These are phyloP conservation scores for Helotiales sp. DNA, from an alignment of 2,329 filamentous ascomycete species.

Conservation along the genomic window DNA sequence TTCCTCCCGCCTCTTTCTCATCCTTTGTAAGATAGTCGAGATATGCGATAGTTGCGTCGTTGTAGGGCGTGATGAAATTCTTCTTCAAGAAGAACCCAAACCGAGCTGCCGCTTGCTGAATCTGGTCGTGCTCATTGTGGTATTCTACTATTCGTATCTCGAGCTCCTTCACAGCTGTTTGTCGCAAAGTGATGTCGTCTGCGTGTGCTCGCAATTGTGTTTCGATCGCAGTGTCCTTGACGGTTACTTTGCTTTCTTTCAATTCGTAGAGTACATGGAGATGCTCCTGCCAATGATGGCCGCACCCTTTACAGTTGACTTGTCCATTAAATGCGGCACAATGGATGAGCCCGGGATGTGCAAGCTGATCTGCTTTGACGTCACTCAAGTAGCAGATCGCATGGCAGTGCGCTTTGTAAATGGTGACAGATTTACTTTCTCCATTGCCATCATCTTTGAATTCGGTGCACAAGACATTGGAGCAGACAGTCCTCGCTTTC, in stretches of 20 bases:
- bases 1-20: conserved; percentile 34
- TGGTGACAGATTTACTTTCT: conserved; percentile 14
- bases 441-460: conserved; percentile 27
- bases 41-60: conserved; percentile 42
- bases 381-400: conserved; percentile 31
- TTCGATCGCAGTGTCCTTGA: conserved; percentile 30
- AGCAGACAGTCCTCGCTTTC: conserved; percentile 37
- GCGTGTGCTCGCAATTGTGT: conserved; percentile 28
- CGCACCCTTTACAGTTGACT: conserved; percentile 30
- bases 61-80: conserved; percentile 40
- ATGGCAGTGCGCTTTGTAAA: conserved; percentile 37
- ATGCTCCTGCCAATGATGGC: conserved; percentile 40
- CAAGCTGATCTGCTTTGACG: conserved; percentile 31
- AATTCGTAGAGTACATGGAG: conserved; percentile 38
- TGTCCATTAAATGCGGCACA: conserved; percentile 32
- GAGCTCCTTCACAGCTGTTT: conserved; percentile 29
- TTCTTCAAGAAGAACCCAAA: conserved; percentile 42
- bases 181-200: conserved; percentile 26
- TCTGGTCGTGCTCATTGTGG: conserved; percentile 34
- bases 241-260: conserved; percentile 25
- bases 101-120: conserved; percentile 38
- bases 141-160: conserved; percentile 33
- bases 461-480: conserved; percentile 6
- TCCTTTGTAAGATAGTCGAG: conserved; percentile 40
- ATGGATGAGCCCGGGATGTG: conserved; percentile 27